Evolutionary conservation across 768 basidiomycete species (phyloP), one percentile per base, ranked within the genome.

Genomic region (Gelatoporia subvermispora): DNA sequence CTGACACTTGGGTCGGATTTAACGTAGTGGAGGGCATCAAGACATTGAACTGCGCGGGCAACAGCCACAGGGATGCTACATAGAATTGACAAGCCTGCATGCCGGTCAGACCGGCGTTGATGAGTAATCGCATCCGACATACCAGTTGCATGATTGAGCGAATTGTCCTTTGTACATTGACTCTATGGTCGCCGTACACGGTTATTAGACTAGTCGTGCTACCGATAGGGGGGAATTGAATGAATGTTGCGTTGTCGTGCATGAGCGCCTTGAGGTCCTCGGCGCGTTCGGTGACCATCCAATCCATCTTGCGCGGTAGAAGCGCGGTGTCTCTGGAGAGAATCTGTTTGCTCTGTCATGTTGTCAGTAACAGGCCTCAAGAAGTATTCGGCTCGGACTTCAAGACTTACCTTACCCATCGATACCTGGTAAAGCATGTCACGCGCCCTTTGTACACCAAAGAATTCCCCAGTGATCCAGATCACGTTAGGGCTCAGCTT

Each of bases 391-490:
- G n/a, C n/a, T n/a, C 9, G 11, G 23, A 4, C 18, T 37, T 21
- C 23, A 11, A 43, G 17, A 62, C 75, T 25, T 51, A 90, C 93
- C 80, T 97, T 97, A 61, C 78, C 85, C 48, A 84, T 71, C 5
- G 93, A 89, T 17, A 92, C 74, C 64, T 94, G 88, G 66, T 84
- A 85, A 9, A 99, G 70, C 94, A 96, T 97, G 62, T 97, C 95
- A 54, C 90, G 77, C 10, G 95, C 95, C 43, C 95, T 73, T 64
- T 95, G 91, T 10, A 97, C 94, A 16, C 90, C 90, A 54, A 97
- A 95, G 64, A 95, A 96, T 67, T 97, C 95, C 36, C 95, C 95
- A 0, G 95, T 97, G 58, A 99, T 93, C 86, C 90, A 99, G 52
- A 98, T 86, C 18, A 85, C 70, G 63, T 90, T 92, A 50, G 74